Conservation (phyloP, 148 eudicot genomes). For the Silene uniflora region DNA sequence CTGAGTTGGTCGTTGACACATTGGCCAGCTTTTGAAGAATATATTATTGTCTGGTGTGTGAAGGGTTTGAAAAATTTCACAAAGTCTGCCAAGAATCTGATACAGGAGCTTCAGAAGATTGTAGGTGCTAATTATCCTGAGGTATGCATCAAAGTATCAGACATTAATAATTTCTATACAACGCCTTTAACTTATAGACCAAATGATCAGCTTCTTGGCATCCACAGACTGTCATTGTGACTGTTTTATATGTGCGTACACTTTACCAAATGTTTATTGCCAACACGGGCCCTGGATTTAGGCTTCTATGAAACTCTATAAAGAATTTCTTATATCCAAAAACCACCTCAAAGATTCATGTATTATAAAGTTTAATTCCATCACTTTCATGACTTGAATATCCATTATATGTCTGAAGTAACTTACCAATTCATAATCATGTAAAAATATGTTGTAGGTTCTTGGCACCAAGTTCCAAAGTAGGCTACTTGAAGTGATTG, state of each 20-base stretch:
- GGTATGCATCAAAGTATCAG: conserved; percentile 47
- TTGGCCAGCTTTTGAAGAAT: background rate
- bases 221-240: background rate
- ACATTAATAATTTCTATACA: background rate
- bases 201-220: background rate
- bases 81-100: conserved; percentile 78
- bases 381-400: background rate
- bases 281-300: conserved; percentile 98
- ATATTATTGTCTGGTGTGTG: background rate
- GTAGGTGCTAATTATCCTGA: conserved; percentile 96
- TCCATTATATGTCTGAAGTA: background rate
- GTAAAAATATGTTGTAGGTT: conserved; percentile 44
- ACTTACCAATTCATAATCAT: background rate
- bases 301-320: too few relatives aligned
- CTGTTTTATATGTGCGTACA: conserved; percentile 45
- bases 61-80: conserved; percentile 82
- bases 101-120: conserved; percentile 71
- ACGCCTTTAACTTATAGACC: background rate
- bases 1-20: background rate
- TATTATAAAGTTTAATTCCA: conserved; percentile 24
- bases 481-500: conserved; percentile 84
- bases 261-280: conserved; percentile 90
- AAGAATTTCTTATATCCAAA: too few relatives aligned
- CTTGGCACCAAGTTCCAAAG: conserved; percentile 87
- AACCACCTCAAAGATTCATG: too few relatives aligned